Conservation (phyloP, 2,329 filamentous ascomycete species). For the Tolypocladium ophioglossoides region DNA sequence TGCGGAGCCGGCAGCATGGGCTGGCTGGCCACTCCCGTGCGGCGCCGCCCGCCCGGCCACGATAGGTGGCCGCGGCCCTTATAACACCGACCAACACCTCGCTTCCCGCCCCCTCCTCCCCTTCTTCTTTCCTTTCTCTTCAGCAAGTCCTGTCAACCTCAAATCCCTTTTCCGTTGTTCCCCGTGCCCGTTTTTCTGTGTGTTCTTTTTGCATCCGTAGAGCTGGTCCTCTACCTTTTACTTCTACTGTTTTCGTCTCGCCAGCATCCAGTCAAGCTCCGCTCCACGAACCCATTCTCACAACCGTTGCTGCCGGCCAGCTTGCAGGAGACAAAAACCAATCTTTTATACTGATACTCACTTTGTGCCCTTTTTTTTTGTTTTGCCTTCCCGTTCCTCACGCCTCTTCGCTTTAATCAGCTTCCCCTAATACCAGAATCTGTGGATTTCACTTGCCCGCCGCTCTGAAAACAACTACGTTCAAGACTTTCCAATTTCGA, state of each 20-base stretch:
- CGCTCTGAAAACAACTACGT: neutral
- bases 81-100: conserved; percentile 13
- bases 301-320: conserved; percentile 4
- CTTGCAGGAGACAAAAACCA: conserved; percentile 8
- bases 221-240: conserved; percentile 43
- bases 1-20: neutral
- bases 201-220: conserved; percentile 29
- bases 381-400: conserved; percentile 16
- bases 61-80: neutral
- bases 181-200: conserved; percentile 21
- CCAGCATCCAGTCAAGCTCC: conserved; percentile 8
- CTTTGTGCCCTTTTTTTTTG: conserved; percentile 12
- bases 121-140: conserved; percentile 40
- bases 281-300: neutral
- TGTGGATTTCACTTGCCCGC: conserved; percentile 35
- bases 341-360: conserved; percentile 1
- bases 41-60: neutral
- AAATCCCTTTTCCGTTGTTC: conserved; percentile 40
- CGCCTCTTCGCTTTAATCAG: conserved; percentile 5
- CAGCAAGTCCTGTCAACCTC: conserved; percentile 53
- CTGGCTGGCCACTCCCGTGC: neutral
- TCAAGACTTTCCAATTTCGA: neutral
- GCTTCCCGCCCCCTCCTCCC: conserved; percentile 12
- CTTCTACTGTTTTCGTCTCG: conserved; percentile 17
- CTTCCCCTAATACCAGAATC: conserved; percentile 33